A percentile compares a stretch with the other conserved stretches of the same genome.
Evolutionary conservation across 1,284 basidiomycete genomes (phyloP).

Genomic region (Porodaedalea pini): DNA sequence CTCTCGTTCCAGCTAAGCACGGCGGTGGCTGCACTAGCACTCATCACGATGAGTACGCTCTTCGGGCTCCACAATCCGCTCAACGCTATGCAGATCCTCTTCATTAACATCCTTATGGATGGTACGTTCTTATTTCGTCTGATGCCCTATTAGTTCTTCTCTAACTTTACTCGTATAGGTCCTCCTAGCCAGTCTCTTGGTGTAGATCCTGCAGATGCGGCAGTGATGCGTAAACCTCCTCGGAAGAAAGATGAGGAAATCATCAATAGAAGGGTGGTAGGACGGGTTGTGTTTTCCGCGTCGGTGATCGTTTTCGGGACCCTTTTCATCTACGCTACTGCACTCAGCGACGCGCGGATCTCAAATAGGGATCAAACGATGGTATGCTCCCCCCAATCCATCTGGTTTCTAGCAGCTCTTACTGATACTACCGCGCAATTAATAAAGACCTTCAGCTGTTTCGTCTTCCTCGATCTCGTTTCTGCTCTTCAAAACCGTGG

Average conservation of each 20-base stretch:
- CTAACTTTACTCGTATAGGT: slow-evolving; percentile 39
- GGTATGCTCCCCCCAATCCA: slow-evolving; percentile 46
- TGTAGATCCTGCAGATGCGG: slow-evolving; percentile 91
- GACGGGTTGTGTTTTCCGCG: slow-evolving; percentile 86
- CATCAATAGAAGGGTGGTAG: slow-evolving; percentile 69
- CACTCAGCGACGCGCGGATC: slow-evolving; percentile 78
- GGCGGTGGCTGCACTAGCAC: slow-evolving; percentile 88
- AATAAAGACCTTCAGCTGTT: slow-evolving; percentile 87
- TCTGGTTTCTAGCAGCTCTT: not conserved
- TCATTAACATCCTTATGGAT: slow-evolving; percentile 99
- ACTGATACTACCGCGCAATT: not conserved
- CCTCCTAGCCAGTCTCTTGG: slow-evolving; percentile 95
- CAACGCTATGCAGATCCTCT: slow-evolving; percentile 98
- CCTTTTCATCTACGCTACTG: slow-evolving; percentile 82
- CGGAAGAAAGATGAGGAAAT: slow-evolving; percentile 87
- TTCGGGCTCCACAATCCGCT: slow-evolving; percentile 88
- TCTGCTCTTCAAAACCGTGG: slow-evolving; percentile 95
- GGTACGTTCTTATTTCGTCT: slow-evolving; percentile 46
- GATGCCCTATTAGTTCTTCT: not conserved
- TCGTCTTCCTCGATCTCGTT: slow-evolving; percentile 95
- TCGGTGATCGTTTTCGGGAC: slow-evolving; percentile 88
- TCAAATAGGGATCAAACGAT: slow-evolving; percentile 89
- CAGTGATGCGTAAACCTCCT: slow-evolving; percentile 87
- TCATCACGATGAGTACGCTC: slow-evolving; percentile 92
- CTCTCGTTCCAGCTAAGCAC: slow-evolving; percentile 96